These are phyloP conservation scores for Komagataella populi DNA, from an alignment of 805 yeast species.

Conservation along the genomic window DNA sequence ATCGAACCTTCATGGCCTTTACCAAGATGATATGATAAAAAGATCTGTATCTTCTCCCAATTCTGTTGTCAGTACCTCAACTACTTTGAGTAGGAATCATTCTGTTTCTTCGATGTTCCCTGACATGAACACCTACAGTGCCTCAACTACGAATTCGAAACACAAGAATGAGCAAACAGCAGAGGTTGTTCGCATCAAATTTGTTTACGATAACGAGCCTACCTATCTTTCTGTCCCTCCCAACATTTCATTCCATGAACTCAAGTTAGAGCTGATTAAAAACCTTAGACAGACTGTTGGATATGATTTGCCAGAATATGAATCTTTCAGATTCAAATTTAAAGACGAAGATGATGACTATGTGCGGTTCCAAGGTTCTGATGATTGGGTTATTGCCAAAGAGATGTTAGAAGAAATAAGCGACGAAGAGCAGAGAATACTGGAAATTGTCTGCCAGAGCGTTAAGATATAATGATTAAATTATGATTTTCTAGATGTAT, in stretches of 20 bases:
- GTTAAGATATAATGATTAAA: neutral
- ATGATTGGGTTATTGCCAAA: slow-evolving; percentile 78
- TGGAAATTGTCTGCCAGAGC: slow-evolving; percentile 7
- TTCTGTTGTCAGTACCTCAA: slow-evolving; percentile 5
- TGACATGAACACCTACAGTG: neutral
- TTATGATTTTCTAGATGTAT: neutral
- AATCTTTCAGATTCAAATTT: slow-evolving; percentile 53
- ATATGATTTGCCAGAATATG: slow-evolving; percentile 40
- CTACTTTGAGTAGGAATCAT: slow-evolving; percentile 1
- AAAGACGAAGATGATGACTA: slow-evolving; percentile 94
- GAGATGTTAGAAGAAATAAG: slow-evolving; percentile 44
- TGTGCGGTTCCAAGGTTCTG: slow-evolving; percentile 73
- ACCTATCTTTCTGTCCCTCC: slow-evolving; percentile 52
- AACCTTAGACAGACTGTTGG: slow-evolving; percentile 46
- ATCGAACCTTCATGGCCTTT: neutral
- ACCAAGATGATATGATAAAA: slow-evolving; percentile 11
- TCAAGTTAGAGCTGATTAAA: slow-evolving; percentile 30
- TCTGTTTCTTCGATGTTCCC: neutral
- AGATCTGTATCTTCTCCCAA: slow-evolving; percentile 21
- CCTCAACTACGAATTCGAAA: neutral
- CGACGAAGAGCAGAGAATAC: slow-evolving; percentile 26
- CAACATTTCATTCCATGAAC: slow-evolving; percentile 8
- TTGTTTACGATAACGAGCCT: slow-evolving; percentile 29
- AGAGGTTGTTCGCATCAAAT: slow-evolving; percentile 12
- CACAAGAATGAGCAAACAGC: neutral